Evolutionary conservation across 148 eudicot genomes (phyloP).

Genomic region (Rhododendron ovatum): DNA sequence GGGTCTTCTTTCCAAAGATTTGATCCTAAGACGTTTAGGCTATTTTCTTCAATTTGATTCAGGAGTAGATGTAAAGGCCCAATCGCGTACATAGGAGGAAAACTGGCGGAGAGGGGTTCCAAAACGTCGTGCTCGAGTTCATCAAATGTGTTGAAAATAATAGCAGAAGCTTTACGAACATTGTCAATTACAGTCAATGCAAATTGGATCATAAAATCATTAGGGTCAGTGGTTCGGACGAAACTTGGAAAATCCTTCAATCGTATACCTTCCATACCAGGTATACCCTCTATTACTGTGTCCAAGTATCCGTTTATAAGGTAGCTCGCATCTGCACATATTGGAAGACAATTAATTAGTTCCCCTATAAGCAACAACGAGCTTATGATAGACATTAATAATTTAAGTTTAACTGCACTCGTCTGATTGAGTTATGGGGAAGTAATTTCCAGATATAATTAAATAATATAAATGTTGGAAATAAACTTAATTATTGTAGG

Average conservation of each 20-base stretch:
- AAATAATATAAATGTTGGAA: too few relatives aligned
- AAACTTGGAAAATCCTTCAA: conserved; percentile 7
- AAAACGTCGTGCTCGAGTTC: neutral
- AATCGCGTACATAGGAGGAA: neutral
- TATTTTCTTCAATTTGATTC: neutral
- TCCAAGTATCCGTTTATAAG: conserved; percentile 12
- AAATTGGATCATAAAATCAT: neutral
- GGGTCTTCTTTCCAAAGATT: conserved; percentile 10
- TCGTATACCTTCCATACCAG: conserved; percentile 5
- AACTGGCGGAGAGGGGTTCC: neutral
- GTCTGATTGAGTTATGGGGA: neutral
- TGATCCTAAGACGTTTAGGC: neutral
- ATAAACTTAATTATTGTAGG: too few relatives aligned
- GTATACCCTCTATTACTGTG: conserved; percentile 3
- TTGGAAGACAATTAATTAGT: neutral
- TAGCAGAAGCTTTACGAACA: neutral
- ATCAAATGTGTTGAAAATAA: conserved; percentile 3
- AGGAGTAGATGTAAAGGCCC: conserved; percentile 8
- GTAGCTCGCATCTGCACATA: neutral
- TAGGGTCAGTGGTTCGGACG: neutral
- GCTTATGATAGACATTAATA: neutral
- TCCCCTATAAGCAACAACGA: neutral
- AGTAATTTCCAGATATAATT: neutral
- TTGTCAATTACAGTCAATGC: neutral
- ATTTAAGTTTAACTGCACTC: neutral